Evolutionary conservation across 257 asterid genomes (phyloP).

Genomic region (Knoxia roxburghii): DNA sequence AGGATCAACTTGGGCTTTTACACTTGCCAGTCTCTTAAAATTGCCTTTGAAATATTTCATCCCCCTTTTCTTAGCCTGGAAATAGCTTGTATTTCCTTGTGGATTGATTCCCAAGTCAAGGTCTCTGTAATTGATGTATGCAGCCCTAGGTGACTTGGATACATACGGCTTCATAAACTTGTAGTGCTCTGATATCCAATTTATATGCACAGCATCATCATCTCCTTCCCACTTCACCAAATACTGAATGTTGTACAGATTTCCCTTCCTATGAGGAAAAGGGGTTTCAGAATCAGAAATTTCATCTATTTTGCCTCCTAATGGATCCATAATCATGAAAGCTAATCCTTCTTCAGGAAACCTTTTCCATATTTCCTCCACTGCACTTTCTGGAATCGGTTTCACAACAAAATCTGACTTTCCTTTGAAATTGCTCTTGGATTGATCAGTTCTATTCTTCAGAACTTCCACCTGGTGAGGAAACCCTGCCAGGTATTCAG

Average conservation of each 20-base stretch:
- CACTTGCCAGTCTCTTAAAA: slow-evolving; percentile 19
- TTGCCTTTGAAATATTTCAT: slow-evolving; percentile 19
- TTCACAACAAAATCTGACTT: slow-evolving; percentile 25
- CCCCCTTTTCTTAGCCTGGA: slow-evolving; percentile 24
- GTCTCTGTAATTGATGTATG: slow-evolving; percentile 29
- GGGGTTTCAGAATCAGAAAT: slow-evolving; percentile 16
- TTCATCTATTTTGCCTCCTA: slow-evolving; percentile 28
- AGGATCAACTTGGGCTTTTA: slow-evolving; percentile 23
- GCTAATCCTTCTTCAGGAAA: slow-evolving; percentile 11
- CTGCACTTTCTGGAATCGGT: slow-evolving; percentile 14
- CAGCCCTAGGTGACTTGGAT: slow-evolving; percentile 17
- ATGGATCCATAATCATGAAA: slow-evolving; percentile 26
- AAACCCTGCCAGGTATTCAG: slow-evolving; percentile 17
- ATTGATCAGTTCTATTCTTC: slow-evolving; percentile 18
- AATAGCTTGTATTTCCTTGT: slow-evolving; percentile 13
- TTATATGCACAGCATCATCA: neutral
- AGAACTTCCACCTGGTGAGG: slow-evolving; percentile 13
- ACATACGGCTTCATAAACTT: slow-evolving; percentile 24
- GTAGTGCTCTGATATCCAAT: slow-evolving; percentile 15
- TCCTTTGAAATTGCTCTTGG: slow-evolving; percentile 20
- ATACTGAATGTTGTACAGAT: slow-evolving; percentile 24
- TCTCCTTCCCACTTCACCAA: slow-evolving; percentile 21
- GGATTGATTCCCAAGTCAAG: slow-evolving; percentile 24
- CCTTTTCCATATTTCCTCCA: slow-evolving; percentile 19
- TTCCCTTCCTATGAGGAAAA: slow-evolving; percentile 30